Conservation (phyloP, 2,329 filamentous ascomycete species). For the Nothophaeocryptopus gaeumannii region DNA sequence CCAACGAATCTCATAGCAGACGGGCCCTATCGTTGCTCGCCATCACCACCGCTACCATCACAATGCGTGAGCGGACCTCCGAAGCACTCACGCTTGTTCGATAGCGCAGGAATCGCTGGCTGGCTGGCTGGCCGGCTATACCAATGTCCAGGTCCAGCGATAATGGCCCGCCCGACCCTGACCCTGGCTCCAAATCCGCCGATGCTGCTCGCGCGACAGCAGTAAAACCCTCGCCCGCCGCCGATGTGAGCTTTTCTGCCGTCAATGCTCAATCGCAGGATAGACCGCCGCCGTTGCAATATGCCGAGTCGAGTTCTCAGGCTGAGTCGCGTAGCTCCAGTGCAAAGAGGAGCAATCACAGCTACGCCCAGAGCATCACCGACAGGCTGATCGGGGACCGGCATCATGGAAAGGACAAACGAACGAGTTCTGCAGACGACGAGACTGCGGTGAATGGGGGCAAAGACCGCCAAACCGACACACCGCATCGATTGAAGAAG, state of each 20-base stretch:
- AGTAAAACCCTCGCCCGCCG: slow-evolving; percentile 19
- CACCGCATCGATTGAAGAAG: slow-evolving; percentile 25
- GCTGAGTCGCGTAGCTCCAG: slow-evolving; percentile 27
- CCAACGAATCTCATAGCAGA: too few relatives aligned
- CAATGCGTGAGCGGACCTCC: slow-evolving; percentile 10
- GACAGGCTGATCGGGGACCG: slow-evolving; percentile 5
- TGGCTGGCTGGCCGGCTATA: neutral
- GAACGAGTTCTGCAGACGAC: slow-evolving; percentile 6
- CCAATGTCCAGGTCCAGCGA: slow-evolving; percentile 19
- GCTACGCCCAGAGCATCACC: slow-evolving; percentile 11
- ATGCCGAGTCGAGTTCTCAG: slow-evolving; percentile 28
- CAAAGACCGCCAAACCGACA: too few relatives aligned
- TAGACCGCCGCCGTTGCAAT: neutral
- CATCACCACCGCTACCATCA: slow-evolving; percentile 1
- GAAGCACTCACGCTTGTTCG: neutral
- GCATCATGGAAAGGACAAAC: slow-evolving; percentile 3
- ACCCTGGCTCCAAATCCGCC: neutral
- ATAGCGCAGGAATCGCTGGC: slow-evolving; percentile 1
- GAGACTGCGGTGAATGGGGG: neutral
- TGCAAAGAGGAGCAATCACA: slow-evolving; percentile 15
- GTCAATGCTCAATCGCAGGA: slow-evolving; percentile 11
- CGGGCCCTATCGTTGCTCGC: neutral
- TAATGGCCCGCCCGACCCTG: slow-evolving; percentile 5
- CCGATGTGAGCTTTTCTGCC: slow-evolving; percentile 27
- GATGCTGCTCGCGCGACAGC: slow-evolving; percentile 11